phyloP scores from a whole-genome alignment of 2,329 filamentous ascomycete species.

The Chrysosporium queenslandicum region DNA sequence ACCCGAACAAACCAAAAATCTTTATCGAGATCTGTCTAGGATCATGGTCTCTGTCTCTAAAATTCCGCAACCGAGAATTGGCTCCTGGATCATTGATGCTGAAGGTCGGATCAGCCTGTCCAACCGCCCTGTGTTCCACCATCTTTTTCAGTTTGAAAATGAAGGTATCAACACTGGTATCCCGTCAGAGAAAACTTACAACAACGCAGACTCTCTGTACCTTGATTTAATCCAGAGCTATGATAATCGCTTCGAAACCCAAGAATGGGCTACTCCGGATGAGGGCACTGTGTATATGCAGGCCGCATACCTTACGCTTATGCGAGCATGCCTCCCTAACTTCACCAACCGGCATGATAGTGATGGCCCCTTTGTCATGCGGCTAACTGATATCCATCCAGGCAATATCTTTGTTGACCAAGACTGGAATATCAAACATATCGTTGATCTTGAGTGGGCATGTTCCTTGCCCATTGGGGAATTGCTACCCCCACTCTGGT shows the following conservation, averaged over 20 bases:
- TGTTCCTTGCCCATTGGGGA: constrained; percentile 26
- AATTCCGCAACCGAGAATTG: constrained; percentile 17
- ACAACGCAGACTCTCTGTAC: constrained; percentile 18
- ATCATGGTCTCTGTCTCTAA: constrained; percentile 16
- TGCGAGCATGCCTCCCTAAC: constrained; percentile 20
- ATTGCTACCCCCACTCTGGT: constrained; percentile 21
- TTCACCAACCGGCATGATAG: constrained; percentile 17
- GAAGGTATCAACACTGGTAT: constrained; percentile 20
- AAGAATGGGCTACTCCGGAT: constrained; percentile 7
- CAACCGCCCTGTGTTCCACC: constrained; percentile 19
- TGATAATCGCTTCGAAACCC: constrained; percentile 19
- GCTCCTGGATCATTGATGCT: constrained; percentile 19
- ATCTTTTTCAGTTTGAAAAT: constrained; percentile 19
- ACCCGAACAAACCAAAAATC: constrained; percentile 14
- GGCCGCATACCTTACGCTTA: background rate
- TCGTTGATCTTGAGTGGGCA: constrained; percentile 11
- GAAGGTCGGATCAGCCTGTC: constrained; percentile 16
- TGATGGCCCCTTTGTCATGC: background rate
- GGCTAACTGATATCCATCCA: background rate
- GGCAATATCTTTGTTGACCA: constrained; percentile 3
- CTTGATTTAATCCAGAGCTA: constrained; percentile 19
- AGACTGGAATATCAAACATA: constrained; percentile 7
- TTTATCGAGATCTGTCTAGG: constrained; percentile 16
- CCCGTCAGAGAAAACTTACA: constrained; percentile 18
- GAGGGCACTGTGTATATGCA: background rate